Base-by-base conservation (phyloP, 2,329 filamentous ascomycete species). In the Colletotrichum chrysophilum region DNA sequence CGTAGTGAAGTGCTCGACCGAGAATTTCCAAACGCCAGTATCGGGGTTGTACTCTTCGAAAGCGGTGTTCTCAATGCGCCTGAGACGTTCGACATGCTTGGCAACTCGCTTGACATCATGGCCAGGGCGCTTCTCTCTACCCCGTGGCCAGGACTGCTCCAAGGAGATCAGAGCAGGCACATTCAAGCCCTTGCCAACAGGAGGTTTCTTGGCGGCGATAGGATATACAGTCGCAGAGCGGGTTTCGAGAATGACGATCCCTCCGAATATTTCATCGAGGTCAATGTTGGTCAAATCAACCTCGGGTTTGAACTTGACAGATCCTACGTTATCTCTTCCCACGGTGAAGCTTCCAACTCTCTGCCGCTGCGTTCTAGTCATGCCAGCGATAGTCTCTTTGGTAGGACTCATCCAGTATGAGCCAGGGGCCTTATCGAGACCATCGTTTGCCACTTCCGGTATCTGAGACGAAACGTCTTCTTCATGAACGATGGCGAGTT, bases 1-100 rank as follows among this genome's bases (percentile, higher is more conserved):
- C 2, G 96, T 98, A 2, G 96, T 98, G 84, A 97, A 99, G 84
- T 99, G 97, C 81, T 96, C 93, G n/a, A 99, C 97, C 12, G 89
- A 92, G 87, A 99, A 99, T 16, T 91, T 91, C 97, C 97, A 99
- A 62, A 94, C 91, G 68, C 96, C 97, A 68, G 93, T 96, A 2
- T 95, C 89, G 73, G 89, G 88, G 78, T 97, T 91, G 84, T 98
- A 99, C 80, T 90, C 89, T 79, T 96, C 89, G 80, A 98, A 98
- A 5, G 92, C 92, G 0, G 97, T 98, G 82, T 95, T 93, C 10
- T 88, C 87, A 48, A 98, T 95, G 74, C 91, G 92, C 88, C 93
- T 94, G 28, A 99, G 91, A 70, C 95, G 93, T 76, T 94, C 92
- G 71, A 98, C 86, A 84, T 99, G 97, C 85, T 96, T 98, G 48